Evolutionary conservation across 352 stramenopile genomes (phyloP), one percentile per base, ranked within the genome.

Genomic region (Elongisporangium undulatum): DNA sequence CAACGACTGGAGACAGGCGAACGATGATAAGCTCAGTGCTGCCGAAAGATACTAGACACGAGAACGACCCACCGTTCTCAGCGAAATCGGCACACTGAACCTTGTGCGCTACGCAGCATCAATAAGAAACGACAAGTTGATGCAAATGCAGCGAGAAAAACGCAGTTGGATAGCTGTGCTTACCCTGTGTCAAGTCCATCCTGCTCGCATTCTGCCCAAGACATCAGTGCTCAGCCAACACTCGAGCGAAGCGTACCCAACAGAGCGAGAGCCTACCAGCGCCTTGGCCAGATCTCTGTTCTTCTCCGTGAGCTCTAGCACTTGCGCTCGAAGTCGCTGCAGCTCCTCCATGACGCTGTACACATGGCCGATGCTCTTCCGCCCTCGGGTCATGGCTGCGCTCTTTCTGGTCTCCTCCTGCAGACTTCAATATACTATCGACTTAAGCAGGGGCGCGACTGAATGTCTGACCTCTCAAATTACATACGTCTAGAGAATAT

Each of bases 261-360:
- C 38, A 12, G 4, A 34, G 17, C 19, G 34, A 6, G 49, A 51
- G 58, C 68, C 54, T 24, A 86, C 82, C 75, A 92, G 52, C 49
- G 82, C 72, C 67, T 83, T 89, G 2, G 82, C 82, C 23, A 92
- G 61, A 10, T 87, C 67, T 29, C 66, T 64, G 64, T 92, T 92
- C 54, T 77, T 89, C 45, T 82, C 68, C 7, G 75, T 71, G 8
- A 87, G 67, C 50, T 58, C 66, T 15, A 41, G 56, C 3, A 73
- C 68, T 49, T 86, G 71, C 16, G 72, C 68, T 26, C 80, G 76
- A 22, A 92, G 57, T 55, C 73, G 68, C 51, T 85, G 69, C 53
- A 87, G 56, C 63, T 92, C 82, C 51, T 88, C 72, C 63, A 89
- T 79, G 55, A 87, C 66, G 59, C 77, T 64, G 53, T 87, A 82